Evolutionary conservation across 148 eudicot species (phyloP).

Genomic region (Bassia scoparia): DNA sequence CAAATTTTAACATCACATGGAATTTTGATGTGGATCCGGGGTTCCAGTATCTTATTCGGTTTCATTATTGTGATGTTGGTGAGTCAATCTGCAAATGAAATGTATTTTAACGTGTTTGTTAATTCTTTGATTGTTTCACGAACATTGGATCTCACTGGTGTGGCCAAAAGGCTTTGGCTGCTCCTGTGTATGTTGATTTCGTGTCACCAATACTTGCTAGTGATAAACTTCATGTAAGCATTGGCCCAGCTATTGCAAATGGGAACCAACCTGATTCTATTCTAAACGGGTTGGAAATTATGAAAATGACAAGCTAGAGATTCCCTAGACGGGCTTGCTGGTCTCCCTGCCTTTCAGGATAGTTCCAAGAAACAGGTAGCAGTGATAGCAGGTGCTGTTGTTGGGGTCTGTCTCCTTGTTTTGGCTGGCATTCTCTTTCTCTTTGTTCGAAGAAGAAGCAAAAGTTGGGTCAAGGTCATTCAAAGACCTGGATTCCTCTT

Average conservation of each 20-base stretch:
- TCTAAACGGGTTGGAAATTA: constrained; percentile 57
- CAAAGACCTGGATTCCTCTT: constrained; percentile 48
- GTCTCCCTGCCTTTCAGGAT: background rate
- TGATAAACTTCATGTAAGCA: constrained; percentile 32
- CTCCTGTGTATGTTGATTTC: constrained; percentile 40
- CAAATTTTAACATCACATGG: constrained; percentile 17
- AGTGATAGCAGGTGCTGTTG: constrained; percentile 34
- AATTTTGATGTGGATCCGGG: constrained; percentile 18
- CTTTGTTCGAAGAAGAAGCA: constrained; percentile 31
- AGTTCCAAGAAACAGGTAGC: constrained; percentile 32
- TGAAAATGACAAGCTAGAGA: constrained; percentile 47
- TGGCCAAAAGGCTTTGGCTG: constrained; percentile 24
- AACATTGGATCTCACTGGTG: constrained; percentile 28
- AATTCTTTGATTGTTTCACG: constrained; percentile 31
- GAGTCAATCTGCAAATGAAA: constrained; percentile 29
- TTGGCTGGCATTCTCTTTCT: constrained; percentile 32
- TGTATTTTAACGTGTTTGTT: constrained; percentile 45
- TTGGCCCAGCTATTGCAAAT: constrained; percentile 36
- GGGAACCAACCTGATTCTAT: constrained; percentile 35
- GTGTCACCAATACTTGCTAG: constrained; percentile 26
- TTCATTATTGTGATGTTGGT: constrained; percentile 57
- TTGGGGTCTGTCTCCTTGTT: constrained; percentile 29
- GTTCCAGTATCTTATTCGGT: constrained; percentile 36
- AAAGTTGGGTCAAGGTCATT: constrained; percentile 31
- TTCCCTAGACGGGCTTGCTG: constrained; percentile 29